These are phyloP conservation scores for Eucalyptus sp. DNA, from an alignment of 345 rosid species.

Conservation along the genomic window DNA sequence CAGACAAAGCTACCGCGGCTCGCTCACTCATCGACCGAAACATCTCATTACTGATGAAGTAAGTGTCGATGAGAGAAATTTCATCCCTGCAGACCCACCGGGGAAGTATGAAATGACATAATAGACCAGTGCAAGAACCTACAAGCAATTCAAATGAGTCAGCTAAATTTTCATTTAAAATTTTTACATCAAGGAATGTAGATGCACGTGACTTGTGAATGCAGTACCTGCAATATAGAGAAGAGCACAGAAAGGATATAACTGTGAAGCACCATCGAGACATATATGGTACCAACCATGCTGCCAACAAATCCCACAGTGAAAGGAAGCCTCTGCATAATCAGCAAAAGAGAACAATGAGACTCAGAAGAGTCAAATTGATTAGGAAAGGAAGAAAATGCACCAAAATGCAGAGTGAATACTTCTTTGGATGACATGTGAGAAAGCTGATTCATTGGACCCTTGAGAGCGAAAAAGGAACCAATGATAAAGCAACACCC, in stretches of 20 bases:
- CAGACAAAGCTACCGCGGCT: neutral
- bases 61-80: slow-evolving; percentile 44
- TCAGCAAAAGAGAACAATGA: neutral
- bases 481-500: slow-evolving; percentile 83
- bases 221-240: slow-evolving; percentile 72
- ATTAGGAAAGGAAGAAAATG: neutral
- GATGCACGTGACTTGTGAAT: neutral
- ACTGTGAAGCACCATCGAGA: slow-evolving; percentile 91
- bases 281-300: slow-evolving; percentile 87
- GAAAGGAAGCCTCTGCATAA: slow-evolving; percentile 78
- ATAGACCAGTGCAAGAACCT: slow-evolving; percentile 56
- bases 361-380: neutral
- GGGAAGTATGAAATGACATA: slow-evolving; percentile 74
- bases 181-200: neutral
- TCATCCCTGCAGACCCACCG: slow-evolving; percentile 58
- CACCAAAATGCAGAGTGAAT: neutral
- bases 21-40: slow-evolving; percentile 36
- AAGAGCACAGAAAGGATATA: slow-evolving; percentile 85
- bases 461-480: slow-evolving; percentile 85
- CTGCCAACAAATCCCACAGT: slow-evolving; percentile 73
- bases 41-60: slow-evolving; percentile 44
- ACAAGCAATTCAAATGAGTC: neutral
- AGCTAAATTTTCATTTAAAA: neutral
- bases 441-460: slow-evolving; percentile 63
- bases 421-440: slow-evolving; percentile 95